These are phyloP conservation scores for Euryodendron excelsum DNA, from an alignment of 148 eudicot genomes.

Conservation along the genomic window DNA sequence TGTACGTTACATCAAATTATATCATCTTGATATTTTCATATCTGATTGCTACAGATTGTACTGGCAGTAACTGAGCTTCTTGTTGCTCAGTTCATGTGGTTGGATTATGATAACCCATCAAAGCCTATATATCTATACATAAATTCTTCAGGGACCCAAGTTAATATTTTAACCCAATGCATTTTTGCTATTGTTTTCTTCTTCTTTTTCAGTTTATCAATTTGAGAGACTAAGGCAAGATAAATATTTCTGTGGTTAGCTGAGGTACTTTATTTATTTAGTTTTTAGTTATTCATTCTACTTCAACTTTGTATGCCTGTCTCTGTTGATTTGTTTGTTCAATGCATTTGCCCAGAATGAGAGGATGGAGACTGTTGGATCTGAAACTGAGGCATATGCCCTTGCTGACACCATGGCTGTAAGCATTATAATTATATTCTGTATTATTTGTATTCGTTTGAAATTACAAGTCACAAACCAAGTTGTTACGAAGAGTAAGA, in stretches of 20 bases:
- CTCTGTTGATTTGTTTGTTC: conserved; percentile 9
- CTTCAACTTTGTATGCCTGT: background rate
- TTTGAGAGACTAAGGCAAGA: background rate
- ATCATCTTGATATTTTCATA: conserved; percentile 9
- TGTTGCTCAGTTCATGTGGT: conserved; percentile 84
- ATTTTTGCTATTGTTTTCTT: background rate
- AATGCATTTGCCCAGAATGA: conserved; percentile 49
- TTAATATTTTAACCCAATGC: conserved; percentile 19
- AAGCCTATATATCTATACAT: conserved; percentile 88
- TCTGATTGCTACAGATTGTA: conserved; percentile 61
- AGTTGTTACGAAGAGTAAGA: too few relatives aligned
- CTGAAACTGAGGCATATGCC: conserved; percentile 81
- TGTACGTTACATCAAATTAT: background rate
- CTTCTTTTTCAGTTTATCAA: background rate
- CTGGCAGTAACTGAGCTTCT: conserved; percentile 84
- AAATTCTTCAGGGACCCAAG: conserved; percentile 84
- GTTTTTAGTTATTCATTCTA: background rate
- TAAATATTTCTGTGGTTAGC: background rate
- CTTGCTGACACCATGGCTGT: conserved; percentile 84
- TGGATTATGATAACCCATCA: conserved; percentile 65
- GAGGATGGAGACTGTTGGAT: conserved; percentile 71
- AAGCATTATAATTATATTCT: conserved; percentile 30
- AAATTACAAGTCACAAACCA: too few relatives aligned
- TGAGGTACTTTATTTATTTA: background rate
- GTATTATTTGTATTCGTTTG: background rate